A percentile compares a stretch with the other conserved stretches of the same genome.
These are phyloP conservation scores for Astrothelium macrocarpum DNA, from an alignment of 495 filamentous ascomycete genomes.

Conservation along the genomic window DNA sequence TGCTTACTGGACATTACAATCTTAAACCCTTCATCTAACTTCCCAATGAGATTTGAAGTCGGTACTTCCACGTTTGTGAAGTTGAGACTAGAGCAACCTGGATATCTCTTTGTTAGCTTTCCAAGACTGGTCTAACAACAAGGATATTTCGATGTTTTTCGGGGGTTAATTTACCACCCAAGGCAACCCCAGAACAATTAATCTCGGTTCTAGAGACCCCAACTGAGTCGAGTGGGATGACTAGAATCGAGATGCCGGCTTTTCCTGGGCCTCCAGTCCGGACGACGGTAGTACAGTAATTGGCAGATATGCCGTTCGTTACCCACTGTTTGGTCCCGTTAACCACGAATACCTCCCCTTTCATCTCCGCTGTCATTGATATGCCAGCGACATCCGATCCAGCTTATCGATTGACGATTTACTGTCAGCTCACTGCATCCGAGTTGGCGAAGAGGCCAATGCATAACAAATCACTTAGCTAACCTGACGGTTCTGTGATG, in stretches of 20 bases:
- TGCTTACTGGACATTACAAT: constrained; percentile 28
- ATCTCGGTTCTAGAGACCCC: constrained; percentile 29
- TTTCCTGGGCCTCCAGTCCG: constrained; percentile 43
- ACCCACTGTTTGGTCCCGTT: constrained; percentile 53
- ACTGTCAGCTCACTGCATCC: neutral
- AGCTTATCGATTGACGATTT: neutral
- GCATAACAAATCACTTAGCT: constrained; percentile 20
- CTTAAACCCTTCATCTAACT: constrained; percentile 32
- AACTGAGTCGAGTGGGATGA: constrained; percentile 40
- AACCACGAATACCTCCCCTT: constrained; percentile 34
- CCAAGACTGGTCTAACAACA: neutral
- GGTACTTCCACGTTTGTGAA: constrained; percentile 28
- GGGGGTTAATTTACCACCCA: neutral
- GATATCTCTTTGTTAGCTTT: neutral
- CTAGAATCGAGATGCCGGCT: constrained; percentile 41
- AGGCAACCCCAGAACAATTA: neutral
- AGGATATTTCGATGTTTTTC: neutral
- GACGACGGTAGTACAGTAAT: constrained; percentile 46
- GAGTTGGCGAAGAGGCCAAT: neutral
- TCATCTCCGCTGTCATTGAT: constrained; percentile 35
- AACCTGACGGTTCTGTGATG: constrained; percentile 42
- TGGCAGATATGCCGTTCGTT: constrained; percentile 46
- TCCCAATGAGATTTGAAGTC: constrained; percentile 29
- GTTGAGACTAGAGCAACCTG: neutral
- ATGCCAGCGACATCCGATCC: constrained; percentile 42